Evolutionary conservation across 169 alveolate species (phyloP), one percentile per base, ranked within the genome.

Genomic region (Plasmodium fragile): DNA sequence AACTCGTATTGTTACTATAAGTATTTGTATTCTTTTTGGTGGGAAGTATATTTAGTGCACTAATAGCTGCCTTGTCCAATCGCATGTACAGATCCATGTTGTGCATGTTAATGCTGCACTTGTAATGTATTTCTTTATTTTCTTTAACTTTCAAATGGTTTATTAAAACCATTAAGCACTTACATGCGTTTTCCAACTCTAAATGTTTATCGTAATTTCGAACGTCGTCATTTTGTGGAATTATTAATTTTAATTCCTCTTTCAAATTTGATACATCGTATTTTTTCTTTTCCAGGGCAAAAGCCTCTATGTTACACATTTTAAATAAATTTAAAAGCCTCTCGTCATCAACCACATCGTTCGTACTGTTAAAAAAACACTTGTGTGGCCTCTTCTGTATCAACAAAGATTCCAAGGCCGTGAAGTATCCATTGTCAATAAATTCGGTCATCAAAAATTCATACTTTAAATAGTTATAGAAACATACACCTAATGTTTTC

Each of bases 11-110:
- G 59, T 43, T 75, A 73, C 83, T 39, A 59, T 92, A 85, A 59
- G 92, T 92, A 77, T 83, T 43, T n/a, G 41, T 43, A 69, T 85
- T 78, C 41, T 83, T 95, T 18, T 41, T 93, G 34, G 53, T 92
- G 30, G 97, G 97, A 73, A 96, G 87, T n/a, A 96, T 96, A 59
- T 95, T 92, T 30, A 96, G 85, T 16, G 98, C 92, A 32, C 92
- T 83, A 45, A 96, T 95, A 34, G 98, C 97, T 2, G 97, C 98
- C 45, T 95, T 94, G 82, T 96, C 98, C 92, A 96, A 92, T 45
- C 96, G 79, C 79, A 96, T 82, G 80, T 96, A 96, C 43, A 92
- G 91, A 70, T 96, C 95, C 83, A 96, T 90, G 49, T 87, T 83
- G 71, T 96, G 95, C 43, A 75, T 82, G 32, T 89, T 92, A 65